phyloP scores from a whole-genome alignment of 2,329 filamentous ascomycete genomes.

The Verticillium zaregamsianum region DNA sequence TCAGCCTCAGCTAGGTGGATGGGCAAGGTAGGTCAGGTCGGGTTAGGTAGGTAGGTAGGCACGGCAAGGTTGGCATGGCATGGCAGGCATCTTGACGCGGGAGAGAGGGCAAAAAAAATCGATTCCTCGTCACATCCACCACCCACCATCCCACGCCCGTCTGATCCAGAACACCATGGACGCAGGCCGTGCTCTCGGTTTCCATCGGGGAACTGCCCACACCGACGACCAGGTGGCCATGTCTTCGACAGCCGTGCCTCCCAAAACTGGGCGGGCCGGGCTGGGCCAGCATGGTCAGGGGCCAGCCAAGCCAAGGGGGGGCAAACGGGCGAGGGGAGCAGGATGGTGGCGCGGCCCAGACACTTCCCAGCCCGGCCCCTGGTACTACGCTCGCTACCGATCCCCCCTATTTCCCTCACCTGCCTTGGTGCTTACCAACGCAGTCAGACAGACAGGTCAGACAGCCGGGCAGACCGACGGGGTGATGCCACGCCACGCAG shows the following conservation, averaged over 20 bases:
- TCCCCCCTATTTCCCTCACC: background rate
- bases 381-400: background rate
- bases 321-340: background rate
- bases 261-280: background rate
- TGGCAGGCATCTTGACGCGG: no score
- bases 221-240: background rate
- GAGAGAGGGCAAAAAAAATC: no score
- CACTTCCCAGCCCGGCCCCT: background rate
- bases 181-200: no score
- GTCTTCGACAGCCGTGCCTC: background rate
- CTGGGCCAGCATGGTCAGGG: background rate
- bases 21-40: no score
- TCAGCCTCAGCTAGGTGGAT: no score
- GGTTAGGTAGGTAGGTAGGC: no score
- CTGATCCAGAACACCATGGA: no score
- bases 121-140: no score
- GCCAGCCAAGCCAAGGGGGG: background rate
- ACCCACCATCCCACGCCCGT: no score
- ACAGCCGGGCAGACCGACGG: background rate
- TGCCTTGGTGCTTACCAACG: background rate
- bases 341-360: background rate
- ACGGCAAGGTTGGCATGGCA: no score
- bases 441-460: background rate
- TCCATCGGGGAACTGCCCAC: no score
- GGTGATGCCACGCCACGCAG: background rate